Conservation (phyloP, 257 asterid genomes). For the Jacaranda mimosifolia region DNA sequence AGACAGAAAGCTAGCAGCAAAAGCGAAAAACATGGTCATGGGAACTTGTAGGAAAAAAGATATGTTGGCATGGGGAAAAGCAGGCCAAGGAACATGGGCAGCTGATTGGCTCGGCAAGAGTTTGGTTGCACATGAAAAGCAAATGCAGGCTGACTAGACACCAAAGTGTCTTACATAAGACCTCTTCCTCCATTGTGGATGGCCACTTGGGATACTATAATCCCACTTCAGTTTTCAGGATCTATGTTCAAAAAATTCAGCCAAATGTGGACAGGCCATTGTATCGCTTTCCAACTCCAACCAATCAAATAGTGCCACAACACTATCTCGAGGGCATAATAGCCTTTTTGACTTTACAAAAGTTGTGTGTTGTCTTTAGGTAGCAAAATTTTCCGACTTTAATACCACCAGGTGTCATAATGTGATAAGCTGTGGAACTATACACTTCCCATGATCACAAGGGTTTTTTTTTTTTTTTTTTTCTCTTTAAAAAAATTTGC, state of each 20-base stretch:
- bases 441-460: background rate
- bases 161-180: slow-evolving; percentile 31
- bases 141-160: slow-evolving; percentile 50
- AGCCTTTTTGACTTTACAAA: slow-evolving; percentile 35
- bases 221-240: background rate
- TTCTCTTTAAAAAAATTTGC: too few species aligned
- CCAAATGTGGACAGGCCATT: slow-evolving; percentile 7
- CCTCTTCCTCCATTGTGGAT: slow-evolving; percentile 42
- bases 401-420: slow-evolving; percentile 42
- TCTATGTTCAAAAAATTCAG: background rate
- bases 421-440: background rate
- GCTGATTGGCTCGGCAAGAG: slow-evolving; percentile 43
- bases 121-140: slow-evolving; percentile 59
- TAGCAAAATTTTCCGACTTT: slow-evolving; percentile 25
- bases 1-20: background rate
- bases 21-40: slow-evolving; percentile 16
- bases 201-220: slow-evolving; percentile 45
- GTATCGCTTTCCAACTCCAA: slow-evolving; percentile 3
- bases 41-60: background rate
- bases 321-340: slow-evolving; percentile 17
- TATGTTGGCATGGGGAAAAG: slow-evolving; percentile 23
- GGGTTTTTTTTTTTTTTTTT: background rate
- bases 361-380: slow-evolving; percentile 49
- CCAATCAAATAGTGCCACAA: slow-evolving; percentile 24
- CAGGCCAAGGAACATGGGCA: slow-evolving; percentile 42